phyloP scores from a whole-genome alignment of 2,329 filamentous ascomycete genomes.

The Rachicladosporium sp. region DNA sequence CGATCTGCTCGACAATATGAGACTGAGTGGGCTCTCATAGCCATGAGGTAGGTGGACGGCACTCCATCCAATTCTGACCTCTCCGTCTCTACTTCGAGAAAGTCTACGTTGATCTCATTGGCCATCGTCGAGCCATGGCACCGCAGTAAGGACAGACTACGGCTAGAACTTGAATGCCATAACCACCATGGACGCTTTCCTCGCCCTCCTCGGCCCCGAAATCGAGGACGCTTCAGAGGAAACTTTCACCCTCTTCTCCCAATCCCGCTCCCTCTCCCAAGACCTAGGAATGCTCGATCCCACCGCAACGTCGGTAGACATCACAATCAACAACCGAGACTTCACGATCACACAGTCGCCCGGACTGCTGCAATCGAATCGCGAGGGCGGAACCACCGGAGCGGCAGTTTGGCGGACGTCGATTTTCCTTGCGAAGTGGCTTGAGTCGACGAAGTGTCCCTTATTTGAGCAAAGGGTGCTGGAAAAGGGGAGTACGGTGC shows the following conservation, averaged over 20 bases:
- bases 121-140: no score
- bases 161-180: not conserved
- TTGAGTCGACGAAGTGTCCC: constrained; percentile 50
- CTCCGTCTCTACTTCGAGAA: no score
- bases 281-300: constrained; percentile 79
- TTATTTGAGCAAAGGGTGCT: constrained; percentile 46
- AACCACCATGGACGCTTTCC: constrained; percentile 7
- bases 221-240: constrained; percentile 26
- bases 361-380: constrained; percentile 62
- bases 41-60: no score
- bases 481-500: constrained; percentile 42
- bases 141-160: no score
- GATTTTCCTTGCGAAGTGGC: constrained; percentile 69
- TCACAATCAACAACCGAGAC: constrained; percentile 57
- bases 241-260: constrained; percentile 73
- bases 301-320: constrained; percentile 33
- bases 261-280: constrained; percentile 1
- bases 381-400: constrained; percentile 61
- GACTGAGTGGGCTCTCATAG: no score
- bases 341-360: constrained; percentile 75
- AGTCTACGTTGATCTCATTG: no score
- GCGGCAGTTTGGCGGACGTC: constrained; percentile 87
- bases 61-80: no score
- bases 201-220: constrained; percentile 9
- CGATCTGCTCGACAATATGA: no score